Conservation (phyloP, 1,284 basidiomycete species). For the Thelephora terrestris region DNA sequence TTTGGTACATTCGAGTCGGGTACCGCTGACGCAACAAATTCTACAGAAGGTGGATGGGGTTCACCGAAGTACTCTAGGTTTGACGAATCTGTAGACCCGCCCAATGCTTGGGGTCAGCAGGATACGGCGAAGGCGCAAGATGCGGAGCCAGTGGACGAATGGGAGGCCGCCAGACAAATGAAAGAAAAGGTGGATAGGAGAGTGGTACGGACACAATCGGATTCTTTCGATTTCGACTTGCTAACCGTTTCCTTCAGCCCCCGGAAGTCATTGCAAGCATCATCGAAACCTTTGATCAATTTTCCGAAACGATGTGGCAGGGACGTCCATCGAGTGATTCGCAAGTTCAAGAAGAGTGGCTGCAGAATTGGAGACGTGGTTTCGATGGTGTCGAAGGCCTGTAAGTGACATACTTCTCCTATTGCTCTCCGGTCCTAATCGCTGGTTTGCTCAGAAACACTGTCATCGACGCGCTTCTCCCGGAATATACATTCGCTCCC, state of each 20-base stretch:
- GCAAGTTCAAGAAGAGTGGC: conserved; percentile 17
- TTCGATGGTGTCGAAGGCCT: conserved; percentile 39
- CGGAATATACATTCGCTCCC: conserved; percentile 20
- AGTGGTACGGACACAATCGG: conserved; percentile 39
- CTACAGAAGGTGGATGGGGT: conserved; percentile 37
- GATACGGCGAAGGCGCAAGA: conserved; percentile 8
- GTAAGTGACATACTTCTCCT: conserved; percentile 33
- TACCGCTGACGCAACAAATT: conserved; percentile 19
- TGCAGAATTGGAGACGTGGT: conserved; percentile 29
- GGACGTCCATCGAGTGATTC: conserved; percentile 11
- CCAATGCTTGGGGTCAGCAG: too few species aligned
- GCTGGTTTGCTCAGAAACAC: conserved; percentile 14
- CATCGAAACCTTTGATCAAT: conserved; percentile 38
- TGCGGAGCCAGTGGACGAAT: conserved; percentile 39
- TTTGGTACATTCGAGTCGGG: conserved; percentile 56
- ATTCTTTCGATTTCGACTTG: conserved; percentile 7
- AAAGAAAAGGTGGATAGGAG: conserved; percentile 49
- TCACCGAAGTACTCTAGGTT: conserved; percentile 8
- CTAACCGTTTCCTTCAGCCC: conserved; percentile 32
- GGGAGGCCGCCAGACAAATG: conserved; percentile 51
- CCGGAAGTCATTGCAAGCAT: conserved; percentile 53
- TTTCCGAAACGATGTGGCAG: conserved; percentile 43
- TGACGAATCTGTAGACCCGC: too few species aligned
- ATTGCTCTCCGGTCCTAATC: not conserved
- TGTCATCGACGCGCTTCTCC: conserved; percentile 12